These are phyloP conservation scores for Trametes punicea DNA, from an alignment of 768 basidiomycete species.

Conservation along the genomic window DNA sequence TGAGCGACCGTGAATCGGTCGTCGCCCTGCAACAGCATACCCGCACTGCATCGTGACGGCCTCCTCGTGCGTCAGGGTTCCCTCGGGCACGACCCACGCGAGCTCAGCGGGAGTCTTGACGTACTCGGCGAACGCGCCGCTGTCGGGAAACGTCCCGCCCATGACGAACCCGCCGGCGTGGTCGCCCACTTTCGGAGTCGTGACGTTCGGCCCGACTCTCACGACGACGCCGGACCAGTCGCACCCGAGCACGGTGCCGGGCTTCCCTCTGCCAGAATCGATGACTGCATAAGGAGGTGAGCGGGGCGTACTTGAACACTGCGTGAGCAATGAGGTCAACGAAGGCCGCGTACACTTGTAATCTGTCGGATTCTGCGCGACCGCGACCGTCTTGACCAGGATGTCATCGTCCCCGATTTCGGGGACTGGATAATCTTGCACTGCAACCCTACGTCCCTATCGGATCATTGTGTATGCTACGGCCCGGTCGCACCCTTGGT, in stretches of 20 bases:
- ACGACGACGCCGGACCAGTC: conserved; percentile 11
- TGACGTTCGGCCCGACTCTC: conserved; percentile 17
- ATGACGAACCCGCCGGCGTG: conserved; percentile 28
- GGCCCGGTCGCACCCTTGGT: not conserved
- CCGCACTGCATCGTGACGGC: conserved; percentile 19
- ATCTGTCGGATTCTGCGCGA: conserved; percentile 29
- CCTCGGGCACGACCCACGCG: conserved; percentile 22
- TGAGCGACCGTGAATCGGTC: too few species aligned
- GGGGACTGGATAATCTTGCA: conserved; percentile 24
- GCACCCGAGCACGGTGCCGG: conserved; percentile 5
- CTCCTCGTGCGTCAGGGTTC: conserved; percentile 21
- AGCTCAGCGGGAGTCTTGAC: conserved; percentile 24
- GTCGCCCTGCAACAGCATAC: not conserved
- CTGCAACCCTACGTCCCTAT: conserved; percentile 12
- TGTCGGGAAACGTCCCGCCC: conserved; percentile 23
- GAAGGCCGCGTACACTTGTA: conserved; percentile 21
- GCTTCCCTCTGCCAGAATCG: not conserved
- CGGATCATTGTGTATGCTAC: not conserved
- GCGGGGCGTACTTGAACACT: not conserved
- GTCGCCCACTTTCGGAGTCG: conserved; percentile 23
- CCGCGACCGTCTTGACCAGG: conserved; percentile 26
- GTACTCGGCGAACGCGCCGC: conserved; percentile 32
- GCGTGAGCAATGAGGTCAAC: not conserved
- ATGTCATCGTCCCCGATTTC: conserved; percentile 24
- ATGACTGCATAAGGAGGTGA: not conserved